A percentile compares a stretch with the other conserved stretches of the same genome.
Evolutionary conservation across 2,329 filamentous ascomycete genomes (phyloP).

Genomic region (Xylaria sp.): DNA sequence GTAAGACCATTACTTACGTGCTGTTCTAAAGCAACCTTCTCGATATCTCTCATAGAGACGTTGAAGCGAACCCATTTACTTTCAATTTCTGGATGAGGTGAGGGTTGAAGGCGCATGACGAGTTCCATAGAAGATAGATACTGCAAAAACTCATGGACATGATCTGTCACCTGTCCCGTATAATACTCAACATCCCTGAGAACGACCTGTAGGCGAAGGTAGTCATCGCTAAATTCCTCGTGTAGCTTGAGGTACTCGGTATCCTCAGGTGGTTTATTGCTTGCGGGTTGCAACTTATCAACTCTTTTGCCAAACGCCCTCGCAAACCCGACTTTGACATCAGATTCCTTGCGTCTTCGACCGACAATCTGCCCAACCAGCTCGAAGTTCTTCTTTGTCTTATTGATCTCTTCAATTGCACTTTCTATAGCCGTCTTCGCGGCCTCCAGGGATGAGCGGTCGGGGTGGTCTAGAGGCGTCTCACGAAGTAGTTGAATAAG

Average conservation of each 20-base stretch:
- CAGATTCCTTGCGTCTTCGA: constrained; percentile 85
- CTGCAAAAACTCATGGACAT: constrained; percentile 80
- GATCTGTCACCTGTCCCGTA: constrained; percentile 78
- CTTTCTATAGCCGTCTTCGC: constrained; percentile 62
- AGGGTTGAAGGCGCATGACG: constrained; percentile 74
- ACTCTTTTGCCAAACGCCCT: constrained; percentile 90
- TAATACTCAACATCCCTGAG: constrained; percentile 94
- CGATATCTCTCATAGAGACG: constrained; percentile 83
- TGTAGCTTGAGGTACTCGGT: constrained; percentile 78
- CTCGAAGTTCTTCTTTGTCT: constrained; percentile 92
- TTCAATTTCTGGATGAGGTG: constrained; percentile 81
- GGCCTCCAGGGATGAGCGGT: constrained; percentile 67
- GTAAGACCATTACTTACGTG: constrained; percentile 65
- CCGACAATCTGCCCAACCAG: constrained; percentile 88
- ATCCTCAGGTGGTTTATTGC: constrained; percentile 72
- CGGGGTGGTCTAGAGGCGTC: constrained; percentile 83
- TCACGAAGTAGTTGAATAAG: constrained; percentile 79
- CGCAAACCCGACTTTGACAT: constrained; percentile 81
- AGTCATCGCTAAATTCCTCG: constrained; percentile 90
- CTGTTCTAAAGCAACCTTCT: constrained; percentile 80
- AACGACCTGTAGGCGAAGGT: constrained; percentile 88
- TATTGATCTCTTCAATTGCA: constrained; percentile 87
- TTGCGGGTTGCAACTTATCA: constrained; percentile 77
- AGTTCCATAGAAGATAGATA: constrained; percentile 83
- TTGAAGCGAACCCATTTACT: constrained; percentile 95